A percentile compares a stretch with the other conserved stretches of the same genome.
Conservation (phyloP, 2,329 filamentous ascomycete genomes). For the Cordyceps sp. region DNA sequence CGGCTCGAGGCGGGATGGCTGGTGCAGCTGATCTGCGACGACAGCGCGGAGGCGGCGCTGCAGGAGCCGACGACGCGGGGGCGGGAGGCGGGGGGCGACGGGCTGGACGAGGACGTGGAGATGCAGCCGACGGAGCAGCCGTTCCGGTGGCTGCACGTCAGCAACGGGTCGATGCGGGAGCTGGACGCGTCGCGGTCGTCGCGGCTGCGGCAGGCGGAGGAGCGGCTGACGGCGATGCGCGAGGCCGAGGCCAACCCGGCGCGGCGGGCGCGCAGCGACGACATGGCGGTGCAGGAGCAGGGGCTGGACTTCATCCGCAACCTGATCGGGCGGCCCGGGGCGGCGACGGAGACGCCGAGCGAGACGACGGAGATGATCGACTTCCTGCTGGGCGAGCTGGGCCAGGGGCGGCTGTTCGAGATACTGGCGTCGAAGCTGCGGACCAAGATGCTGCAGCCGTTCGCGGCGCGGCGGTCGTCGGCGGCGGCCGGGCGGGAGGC, state of each 20-base stretch:
- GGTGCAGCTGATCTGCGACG: conserved; percentile 55
- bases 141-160: conserved; percentile 17
- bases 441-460: conserved; percentile 37
- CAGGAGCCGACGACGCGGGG: conserved; percentile 23
- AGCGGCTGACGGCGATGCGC: conserved; percentile 32
- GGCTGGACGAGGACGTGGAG: conserved; percentile 41
- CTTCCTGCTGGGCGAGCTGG: conserved; percentile 59
- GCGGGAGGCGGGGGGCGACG: conserved; percentile 16
- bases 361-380: conserved; percentile 65
- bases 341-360: conserved; percentile 29
- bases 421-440: conserved; percentile 67
- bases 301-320: conserved; percentile 82
- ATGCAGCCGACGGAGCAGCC: conserved; percentile 32
- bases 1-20: conserved; percentile 68
- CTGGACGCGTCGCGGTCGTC: conserved; percentile 20
- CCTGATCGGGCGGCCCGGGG: conserved; percentile 51
- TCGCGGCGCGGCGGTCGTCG: conserved; percentile 24
- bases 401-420: conserved; percentile 62
- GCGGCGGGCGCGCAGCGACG: conserved; percentile 56
- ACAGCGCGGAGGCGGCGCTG: conserved; percentile 36
- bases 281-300: conserved; percentile 79
- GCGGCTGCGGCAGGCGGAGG: conserved; percentile 31
- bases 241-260: conserved; percentile 53
- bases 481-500: conserved; percentile 22
- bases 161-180: conserved; percentile 14